Percentiles rank a stretch among this genome's conserved stretches.
These are phyloP conservation scores for Phytopythium montanum DNA, from an alignment of 352 stramenopile genomes.

Conservation along the genomic window DNA sequence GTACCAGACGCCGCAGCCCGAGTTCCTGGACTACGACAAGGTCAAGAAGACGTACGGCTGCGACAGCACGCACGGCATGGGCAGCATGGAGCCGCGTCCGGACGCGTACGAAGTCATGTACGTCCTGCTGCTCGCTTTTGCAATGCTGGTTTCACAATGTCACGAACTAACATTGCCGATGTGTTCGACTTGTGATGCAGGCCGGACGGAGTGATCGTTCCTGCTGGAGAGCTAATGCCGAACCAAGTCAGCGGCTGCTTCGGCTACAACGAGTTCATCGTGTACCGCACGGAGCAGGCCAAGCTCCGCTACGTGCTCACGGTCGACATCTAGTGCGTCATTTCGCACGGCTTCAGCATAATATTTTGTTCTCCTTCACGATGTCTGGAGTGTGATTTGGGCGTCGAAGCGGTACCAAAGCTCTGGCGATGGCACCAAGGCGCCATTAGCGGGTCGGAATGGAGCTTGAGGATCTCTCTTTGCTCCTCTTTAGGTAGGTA, in stretches of 20 bases:
- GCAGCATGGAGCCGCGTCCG: slow-evolving; percentile 24
- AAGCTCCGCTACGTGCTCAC: slow-evolving; percentile 34
- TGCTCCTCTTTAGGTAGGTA: too few species aligned
- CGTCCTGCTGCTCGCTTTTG: neutral
- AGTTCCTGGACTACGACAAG: slow-evolving; percentile 31
- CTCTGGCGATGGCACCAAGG: too few species aligned
- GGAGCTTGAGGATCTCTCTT: too few species aligned
- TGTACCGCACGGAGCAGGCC: slow-evolving; percentile 45
- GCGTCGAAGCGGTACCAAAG: too few species aligned
- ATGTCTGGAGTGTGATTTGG: too few species aligned
- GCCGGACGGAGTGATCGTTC: slow-evolving; percentile 34
- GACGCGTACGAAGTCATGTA: slow-evolving; percentile 25
- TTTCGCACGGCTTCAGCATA: too few species aligned
- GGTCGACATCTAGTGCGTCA: slow-evolving; percentile 15
- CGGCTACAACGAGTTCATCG: slow-evolving; percentile 54
- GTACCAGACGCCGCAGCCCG: slow-evolving; percentile 17
- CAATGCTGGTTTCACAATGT: neutral
- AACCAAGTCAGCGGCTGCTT: slow-evolving; percentile 18
- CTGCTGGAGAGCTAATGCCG: slow-evolving; percentile 22
- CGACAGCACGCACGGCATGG: slow-evolving; percentile 35
- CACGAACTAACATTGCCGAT: neutral
- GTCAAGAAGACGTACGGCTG: slow-evolving; percentile 24
- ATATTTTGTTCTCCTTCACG: too few species aligned
- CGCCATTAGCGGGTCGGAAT: too few species aligned
- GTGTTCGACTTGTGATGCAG: slow-evolving; percentile 1